phyloP scores from a whole-genome alignment of 495 filamentous ascomycete genomes.

The Friedmanniomyces simplex region DNA sequence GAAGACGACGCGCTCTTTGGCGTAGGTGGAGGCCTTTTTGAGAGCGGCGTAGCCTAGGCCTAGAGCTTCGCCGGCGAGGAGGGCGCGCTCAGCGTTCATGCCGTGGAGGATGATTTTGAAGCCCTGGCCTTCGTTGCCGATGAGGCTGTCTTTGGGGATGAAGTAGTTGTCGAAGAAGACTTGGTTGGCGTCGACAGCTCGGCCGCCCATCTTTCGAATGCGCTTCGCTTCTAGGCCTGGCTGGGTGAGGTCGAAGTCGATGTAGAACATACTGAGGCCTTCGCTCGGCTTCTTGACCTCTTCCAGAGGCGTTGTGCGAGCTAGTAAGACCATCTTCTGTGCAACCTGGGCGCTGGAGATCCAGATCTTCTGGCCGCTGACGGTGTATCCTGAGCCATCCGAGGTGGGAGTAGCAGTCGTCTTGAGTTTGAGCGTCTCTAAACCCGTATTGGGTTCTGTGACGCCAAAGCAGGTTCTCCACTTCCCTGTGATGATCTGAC shows the following conservation, averaged over 20 bases:
- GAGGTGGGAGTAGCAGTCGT: constrained; percentile 41
- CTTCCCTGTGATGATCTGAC: constrained; percentile 56
- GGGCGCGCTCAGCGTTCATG: constrained; percentile 74
- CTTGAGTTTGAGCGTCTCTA: constrained; percentile 59
- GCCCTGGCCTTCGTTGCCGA: constrained; percentile 60
- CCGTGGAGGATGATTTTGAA: constrained; percentile 72
- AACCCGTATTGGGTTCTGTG: constrained; percentile 57
- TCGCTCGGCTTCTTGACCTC: constrained; percentile 55
- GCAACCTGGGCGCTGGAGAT: constrained; percentile 72
- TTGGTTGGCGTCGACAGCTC: constrained; percentile 72
- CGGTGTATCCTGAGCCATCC: constrained; percentile 44
- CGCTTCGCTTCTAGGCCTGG: constrained; percentile 52
- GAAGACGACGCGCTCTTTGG: constrained; percentile 58
- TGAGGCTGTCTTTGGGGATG: constrained; percentile 49
- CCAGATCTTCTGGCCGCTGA: constrained; percentile 72
- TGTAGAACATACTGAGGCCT: constrained; percentile 66
- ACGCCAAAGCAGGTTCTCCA: constrained; percentile 66
- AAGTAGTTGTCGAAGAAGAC: constrained; percentile 70
- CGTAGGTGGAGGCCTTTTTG: constrained; percentile 51
- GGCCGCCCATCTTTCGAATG: constrained; percentile 74
- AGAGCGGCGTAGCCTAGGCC: constrained; percentile 68
- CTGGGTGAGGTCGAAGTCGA: constrained; percentile 50
- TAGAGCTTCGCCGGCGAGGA: constrained; percentile 66
- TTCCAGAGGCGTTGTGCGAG: constrained; percentile 58
- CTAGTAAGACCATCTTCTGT: constrained; percentile 65